Evolutionary conservation across 306 rosid species (phyloP), one percentile per base, ranked within the genome.

Genomic region (Quercus mongolica): DNA sequence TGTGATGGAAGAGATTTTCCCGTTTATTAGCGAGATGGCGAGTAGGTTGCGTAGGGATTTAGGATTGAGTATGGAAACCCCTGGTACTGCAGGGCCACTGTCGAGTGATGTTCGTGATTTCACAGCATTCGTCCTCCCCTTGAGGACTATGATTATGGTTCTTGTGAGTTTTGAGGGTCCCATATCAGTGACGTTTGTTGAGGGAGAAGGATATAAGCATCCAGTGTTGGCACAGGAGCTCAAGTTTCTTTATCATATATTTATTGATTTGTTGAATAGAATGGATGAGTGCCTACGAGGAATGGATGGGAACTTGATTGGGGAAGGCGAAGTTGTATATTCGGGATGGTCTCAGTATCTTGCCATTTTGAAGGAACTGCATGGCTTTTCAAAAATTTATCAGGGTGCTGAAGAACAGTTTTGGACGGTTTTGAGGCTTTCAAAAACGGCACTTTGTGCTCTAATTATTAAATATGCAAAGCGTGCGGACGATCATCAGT

Each of bases 321-420:
- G 62, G 38, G 87, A 85, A 54, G 82, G 79, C 74, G 89, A 89
- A 49, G 17, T 44, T 26, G 33, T n/a, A 56, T 86, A 74, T 75
- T 44, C 86, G 1, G 88, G 83, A 72, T 86, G 90, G 92, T 80
- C 85, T 56, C 86, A 80, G 69, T 94, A 92, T 85, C 89, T 92
- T 70, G 12, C 79, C 62, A 75, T 92, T 49, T 81, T 92, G 80
- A 89, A 84, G 82, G 91, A 94, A 35, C 76, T 94, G 86, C 71
- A 82, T 82, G 57, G 80, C 54, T 80, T 78, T 56, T 90, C 94
- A 25, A 81, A 79, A 84, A 80, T 90, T 33, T 91, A 77, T 83
- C 77, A 79, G 56, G 90, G 81, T 0, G 89, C 86, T 1, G 90
- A 92, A 76, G 91, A 80, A 68, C 76, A 69, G 55, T 81, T 92